These are phyloP conservation scores for Phytophthora kernoviae DNA, from an alignment of 352 stramenopile genomes.

Conservation along the genomic window DNA sequence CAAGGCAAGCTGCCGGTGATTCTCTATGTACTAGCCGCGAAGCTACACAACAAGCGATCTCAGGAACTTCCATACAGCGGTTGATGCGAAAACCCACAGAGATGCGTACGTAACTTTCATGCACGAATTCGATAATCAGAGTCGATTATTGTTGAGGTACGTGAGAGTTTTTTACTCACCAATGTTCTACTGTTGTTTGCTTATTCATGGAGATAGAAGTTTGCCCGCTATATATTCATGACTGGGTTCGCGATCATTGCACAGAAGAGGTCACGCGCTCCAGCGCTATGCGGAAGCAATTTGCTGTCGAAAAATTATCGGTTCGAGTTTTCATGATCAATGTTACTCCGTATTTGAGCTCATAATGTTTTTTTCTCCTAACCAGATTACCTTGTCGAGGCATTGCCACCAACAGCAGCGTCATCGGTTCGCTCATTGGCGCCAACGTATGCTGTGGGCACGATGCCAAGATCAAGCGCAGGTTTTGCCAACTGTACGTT, in stretches of 20 bases:
- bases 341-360: background rate
- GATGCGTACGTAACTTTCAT: no score
- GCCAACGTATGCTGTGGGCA: constrained; percentile 12
- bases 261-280: constrained; percentile 44
- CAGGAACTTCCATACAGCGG: no score
- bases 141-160: no score
- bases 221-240: constrained; percentile 16
- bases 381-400: constrained; percentile 27
- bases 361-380: background rate
- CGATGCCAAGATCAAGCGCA: constrained; percentile 26
- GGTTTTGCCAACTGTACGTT: constrained; percentile 59
- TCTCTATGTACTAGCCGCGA: no score
- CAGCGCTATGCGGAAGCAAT: constrained; percentile 33
- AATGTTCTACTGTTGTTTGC: no score
- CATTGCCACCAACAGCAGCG: constrained; percentile 4
- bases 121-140: no score
- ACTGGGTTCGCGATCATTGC: constrained; percentile 62
- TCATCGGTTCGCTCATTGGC: constrained; percentile 37
- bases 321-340: constrained; percentile 23
- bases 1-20: no score
- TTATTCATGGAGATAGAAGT: no score
- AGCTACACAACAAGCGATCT: no score
- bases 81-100: no score
- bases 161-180: no score
- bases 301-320: constrained; percentile 44